Conservation (phyloP, 2,329 filamentous ascomycete genomes). For the Thermothelomyces thermophilus region DNA sequence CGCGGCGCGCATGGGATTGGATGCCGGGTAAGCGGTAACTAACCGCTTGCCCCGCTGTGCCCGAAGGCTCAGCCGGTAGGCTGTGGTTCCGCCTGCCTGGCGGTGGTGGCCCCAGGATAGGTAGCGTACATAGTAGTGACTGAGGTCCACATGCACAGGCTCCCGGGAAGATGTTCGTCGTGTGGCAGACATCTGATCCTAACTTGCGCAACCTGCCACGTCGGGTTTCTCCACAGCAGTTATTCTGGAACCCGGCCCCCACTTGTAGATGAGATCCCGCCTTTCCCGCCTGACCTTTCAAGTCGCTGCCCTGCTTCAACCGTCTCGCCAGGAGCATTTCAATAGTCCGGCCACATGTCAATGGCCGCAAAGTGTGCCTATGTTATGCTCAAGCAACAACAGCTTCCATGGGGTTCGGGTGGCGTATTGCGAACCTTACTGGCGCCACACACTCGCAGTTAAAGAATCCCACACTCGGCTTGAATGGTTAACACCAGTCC, state of each 20-base stretch:
- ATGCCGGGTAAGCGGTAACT: neutral
- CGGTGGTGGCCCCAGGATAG: constrained; percentile 1
- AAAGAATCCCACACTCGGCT: too few species aligned
- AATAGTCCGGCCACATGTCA: neutral
- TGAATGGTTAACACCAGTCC: too few species aligned
- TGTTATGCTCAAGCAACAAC: neutral
- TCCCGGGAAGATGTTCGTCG: neutral
- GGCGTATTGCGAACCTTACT: too few species aligned
- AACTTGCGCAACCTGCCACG: constrained; percentile 9
- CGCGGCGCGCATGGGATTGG: neutral
- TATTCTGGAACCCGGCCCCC: constrained; percentile 3
- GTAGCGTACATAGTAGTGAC: too few species aligned
- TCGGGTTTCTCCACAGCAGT: neutral
- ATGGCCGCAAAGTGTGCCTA: neutral
- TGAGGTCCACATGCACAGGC: neutral
- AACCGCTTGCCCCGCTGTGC: neutral
- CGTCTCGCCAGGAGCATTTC: neutral
- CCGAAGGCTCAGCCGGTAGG: neutral
- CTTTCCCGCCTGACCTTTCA: neutral
- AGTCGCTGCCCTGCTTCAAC: neutral
- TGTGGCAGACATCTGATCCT: neutral
- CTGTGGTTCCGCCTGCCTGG: neutral
- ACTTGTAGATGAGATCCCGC: neutral
- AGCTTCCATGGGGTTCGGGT: too few species aligned
- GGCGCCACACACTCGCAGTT: too few species aligned